Base-by-base conservation (phyloP, 306 rosid species). In the Quercus aquifolioides region DNA sequence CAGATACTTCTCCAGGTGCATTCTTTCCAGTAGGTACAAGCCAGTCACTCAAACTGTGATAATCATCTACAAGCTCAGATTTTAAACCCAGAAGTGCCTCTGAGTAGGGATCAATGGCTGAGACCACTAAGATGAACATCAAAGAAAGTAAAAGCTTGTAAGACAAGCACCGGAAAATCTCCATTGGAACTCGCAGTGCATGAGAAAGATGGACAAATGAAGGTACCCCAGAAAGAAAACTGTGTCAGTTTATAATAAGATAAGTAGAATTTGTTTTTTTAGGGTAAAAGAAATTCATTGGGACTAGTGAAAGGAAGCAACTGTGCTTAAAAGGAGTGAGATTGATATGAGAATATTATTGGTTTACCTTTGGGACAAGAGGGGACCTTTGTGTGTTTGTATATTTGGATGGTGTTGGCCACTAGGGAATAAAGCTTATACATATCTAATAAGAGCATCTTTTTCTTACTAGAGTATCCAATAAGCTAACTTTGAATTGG, bases 21-120 rank as follows among this genome's bases (percentile, higher is more conserved):
- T 82, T 88, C 41, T 25, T 64, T 78, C 69, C 87, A 69, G 85
- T 71, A 64, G 89, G 83, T 14, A 86, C 75, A 33, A 65, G n/a
- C 99, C 99, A 95, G 68, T 92, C 91, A 38, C 86, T 80, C 73
- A 95, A 87, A 59, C 81, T 89, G 69, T 77, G 85, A 65, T 81
- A 55, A 75, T 78, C 76, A 79, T 92, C 92, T 25, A 65, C 63
- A 69, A 95, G 83, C 77, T 92, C 99, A 71, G 91, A 84, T 85
- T 91, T 92, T 15, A 95, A 89, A 87, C 85, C 81, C 62, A 95
- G 73, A 74, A 95, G 99, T 78, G 96, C 91, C 26, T 91, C 88
- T 46, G 97, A 87, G 73, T 84, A 90, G 56, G 83, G 88, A 83
- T 92, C 97, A 9, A 75, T 83, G 19, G 97, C 85, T 55, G 86